A percentile compares a stretch with the other conserved stretches of the same genome.
Evolutionary conservation across 495 filamentous ascomycete genomes (phyloP).

Genomic region (Aspergillus haitiensis): DNA sequence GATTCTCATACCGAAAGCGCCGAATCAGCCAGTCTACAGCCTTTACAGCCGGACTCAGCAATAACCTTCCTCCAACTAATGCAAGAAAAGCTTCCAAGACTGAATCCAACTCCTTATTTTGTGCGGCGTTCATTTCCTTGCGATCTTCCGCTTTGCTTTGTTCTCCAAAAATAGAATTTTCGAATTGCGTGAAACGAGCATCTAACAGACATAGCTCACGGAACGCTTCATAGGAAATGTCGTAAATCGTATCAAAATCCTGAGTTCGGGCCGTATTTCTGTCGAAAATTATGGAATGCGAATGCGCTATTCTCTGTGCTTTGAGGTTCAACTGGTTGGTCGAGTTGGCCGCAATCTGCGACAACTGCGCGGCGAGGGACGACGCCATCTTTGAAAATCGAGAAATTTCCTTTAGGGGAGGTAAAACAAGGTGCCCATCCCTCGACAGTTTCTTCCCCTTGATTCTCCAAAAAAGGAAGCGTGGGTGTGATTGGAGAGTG

Average conservation of each 20-base stretch:
- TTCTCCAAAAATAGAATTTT: slow-evolving; percentile 77
- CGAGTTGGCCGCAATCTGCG: slow-evolving; percentile 74
- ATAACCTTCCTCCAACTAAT: slow-evolving; percentile 69
- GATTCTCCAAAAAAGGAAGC: background rate
- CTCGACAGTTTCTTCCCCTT: slow-evolving; percentile 16
- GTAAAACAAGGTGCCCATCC: slow-evolving; percentile 27
- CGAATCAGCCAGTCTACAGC: slow-evolving; percentile 93
- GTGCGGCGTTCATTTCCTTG: slow-evolving; percentile 72
- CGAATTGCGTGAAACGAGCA: slow-evolving; percentile 66
- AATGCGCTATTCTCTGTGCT: slow-evolving; percentile 82
- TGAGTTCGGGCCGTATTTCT: slow-evolving; percentile 76
- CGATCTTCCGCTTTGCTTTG: slow-evolving; percentile 87
- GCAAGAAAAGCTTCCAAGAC: slow-evolving; percentile 79
- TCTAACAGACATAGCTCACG: slow-evolving; percentile 87
- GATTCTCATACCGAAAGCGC: slow-evolving; percentile 71
- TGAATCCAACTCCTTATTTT: slow-evolving; percentile 77
- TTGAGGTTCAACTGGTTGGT: slow-evolving; percentile 82
- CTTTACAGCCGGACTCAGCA: slow-evolving; percentile 82
- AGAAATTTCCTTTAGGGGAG: slow-evolving; percentile 22
- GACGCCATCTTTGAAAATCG: slow-evolving; percentile 62
- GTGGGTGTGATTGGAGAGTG: slow-evolving; percentile 9
- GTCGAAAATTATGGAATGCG: slow-evolving; percentile 89
- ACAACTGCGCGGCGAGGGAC: slow-evolving; percentile 75
- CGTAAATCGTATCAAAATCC: slow-evolving; percentile 83
- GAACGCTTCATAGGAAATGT: slow-evolving; percentile 83